Evolutionary conservation across 805 yeast species (phyloP).

Genomic region (Hanseniaspora mollemarum): DNA sequence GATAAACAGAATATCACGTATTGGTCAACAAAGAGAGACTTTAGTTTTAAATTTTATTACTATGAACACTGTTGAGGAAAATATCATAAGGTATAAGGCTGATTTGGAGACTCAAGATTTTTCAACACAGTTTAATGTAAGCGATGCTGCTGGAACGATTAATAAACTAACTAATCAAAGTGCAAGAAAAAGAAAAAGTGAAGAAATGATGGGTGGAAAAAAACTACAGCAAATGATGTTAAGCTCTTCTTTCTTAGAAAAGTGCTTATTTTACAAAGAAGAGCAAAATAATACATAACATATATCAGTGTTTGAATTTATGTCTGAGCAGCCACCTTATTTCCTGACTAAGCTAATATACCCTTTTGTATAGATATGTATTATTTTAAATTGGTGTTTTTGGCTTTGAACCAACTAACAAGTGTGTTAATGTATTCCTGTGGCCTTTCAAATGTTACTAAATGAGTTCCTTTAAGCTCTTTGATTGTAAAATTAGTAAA

Average conservation of each 20-base stretch:
- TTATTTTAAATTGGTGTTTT: background rate
- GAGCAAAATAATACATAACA: background rate
- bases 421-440: slow-evolving; percentile 19
- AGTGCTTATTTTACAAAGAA: slow-evolving; percentile 5
- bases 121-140: background rate
- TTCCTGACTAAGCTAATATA: too few species aligned
- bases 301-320: background rate
- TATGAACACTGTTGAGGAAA: slow-evolving; percentile 77
- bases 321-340: too few species aligned
- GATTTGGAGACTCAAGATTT: slow-evolving; percentile 19
- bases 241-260: background rate
- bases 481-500: slow-evolving; percentile 24
- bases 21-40: slow-evolving; percentile 74
- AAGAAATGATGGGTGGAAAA: background rate
- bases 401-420: slow-evolving; percentile 18
- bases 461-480: slow-evolving; percentile 28
- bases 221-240: background rate
- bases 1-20: slow-evolving; percentile 79
- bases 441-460: slow-evolving; percentile 25
- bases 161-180: background rate
- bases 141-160: background rate
- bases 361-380: too few species aligned
- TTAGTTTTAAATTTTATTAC: slow-evolving; percentile 89
- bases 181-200: background rate
- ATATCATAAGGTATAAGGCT: slow-evolving; percentile 42